Evolutionary conservation across 139 green algal genomes (phyloP), one percentile per base, ranked within the genome.

Genomic region (Chlorella sorokiniana): DNA sequence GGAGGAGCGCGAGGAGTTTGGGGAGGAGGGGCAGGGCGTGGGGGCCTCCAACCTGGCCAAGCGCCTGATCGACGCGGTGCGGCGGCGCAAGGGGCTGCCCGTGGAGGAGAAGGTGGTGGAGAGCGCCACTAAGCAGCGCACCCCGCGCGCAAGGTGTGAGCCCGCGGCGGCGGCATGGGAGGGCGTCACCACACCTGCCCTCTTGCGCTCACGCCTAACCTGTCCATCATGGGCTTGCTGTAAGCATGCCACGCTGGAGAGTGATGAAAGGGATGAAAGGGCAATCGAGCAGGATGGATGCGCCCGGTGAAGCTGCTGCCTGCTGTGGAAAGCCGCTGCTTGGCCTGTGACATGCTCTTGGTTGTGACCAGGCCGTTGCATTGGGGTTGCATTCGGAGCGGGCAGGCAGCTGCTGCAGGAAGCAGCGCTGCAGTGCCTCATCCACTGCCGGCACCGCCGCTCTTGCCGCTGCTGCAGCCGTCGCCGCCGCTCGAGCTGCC

Each of bases 1-100:
- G 86, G 96, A 99, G 72, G 95, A 99, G 89, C 87, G 96, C 2
- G 97, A 99, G 88, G 97, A 99, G 90, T 96, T 95, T 90, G 97
- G 97, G 5, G 96, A 98, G 81, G 94, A 96, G 69, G 92, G 89
- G 7, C 87, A 94, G 29, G 75, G 75, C 35, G 75, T 81, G 75
- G 87, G 86, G 4, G 76, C 81, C 22, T 56, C 88, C 68, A 97
- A 98, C 86, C 79, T 98, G n/a, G 95, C 96, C 23, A 86, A 90
- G 18, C 78, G 88, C 9, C 82, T 98, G 0, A 94, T 99, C 8
- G 93, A 99, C 63, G 85, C 87, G 3, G 93, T 97, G 31, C 87
- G 96, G 35, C 85, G 91, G 38, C 87, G 97, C 37, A 99, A 99
- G 84, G 97, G 97, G 0, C 89, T 99, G 78, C 84, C 90, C 1